Evolutionary conservation across 148 eudicot genomes (phyloP).

Genomic region (Persicaria maculosa): DNA sequence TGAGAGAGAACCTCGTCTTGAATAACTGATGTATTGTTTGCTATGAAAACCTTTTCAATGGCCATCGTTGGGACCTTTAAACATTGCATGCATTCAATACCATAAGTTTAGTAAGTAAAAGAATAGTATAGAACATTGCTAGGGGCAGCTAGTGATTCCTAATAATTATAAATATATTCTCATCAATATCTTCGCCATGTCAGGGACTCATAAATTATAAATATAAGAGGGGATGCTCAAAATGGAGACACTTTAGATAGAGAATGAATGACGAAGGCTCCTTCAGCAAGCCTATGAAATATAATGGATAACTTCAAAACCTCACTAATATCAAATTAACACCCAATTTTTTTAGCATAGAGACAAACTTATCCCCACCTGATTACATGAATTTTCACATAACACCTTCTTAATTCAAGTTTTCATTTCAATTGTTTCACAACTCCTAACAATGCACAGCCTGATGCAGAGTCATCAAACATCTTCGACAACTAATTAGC

Average conservation of each 20-base stretch:
- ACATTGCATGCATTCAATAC: background rate
- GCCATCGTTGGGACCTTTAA: constrained; percentile 96
- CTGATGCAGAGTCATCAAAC: background rate
- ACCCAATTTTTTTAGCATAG: too few species aligned
- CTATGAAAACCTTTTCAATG: constrained; percentile 81
- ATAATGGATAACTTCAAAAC: background rate
- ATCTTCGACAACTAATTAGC: background rate
- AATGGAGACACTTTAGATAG: too few species aligned
- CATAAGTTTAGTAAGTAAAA: background rate
- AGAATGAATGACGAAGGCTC: background rate
- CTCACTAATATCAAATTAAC: too few species aligned
- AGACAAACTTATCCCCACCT: background rate
- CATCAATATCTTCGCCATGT: background rate
- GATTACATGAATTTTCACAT: background rate
- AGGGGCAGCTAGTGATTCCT: background rate
- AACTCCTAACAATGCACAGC: background rate
- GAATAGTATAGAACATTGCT: background rate
- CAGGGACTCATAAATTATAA: background rate
- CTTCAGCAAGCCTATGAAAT: background rate
- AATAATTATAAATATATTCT: background rate
- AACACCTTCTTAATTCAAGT: background rate
- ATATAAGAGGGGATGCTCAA: too few species aligned
- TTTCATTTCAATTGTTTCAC: background rate
- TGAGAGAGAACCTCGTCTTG: constrained; percentile 99
- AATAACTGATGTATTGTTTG: constrained; percentile 75